These are phyloP conservation scores for Cephalotrichum gorgonifer DNA, from an alignment of 2,329 filamentous ascomycete genomes.

Conservation along the genomic window DNA sequence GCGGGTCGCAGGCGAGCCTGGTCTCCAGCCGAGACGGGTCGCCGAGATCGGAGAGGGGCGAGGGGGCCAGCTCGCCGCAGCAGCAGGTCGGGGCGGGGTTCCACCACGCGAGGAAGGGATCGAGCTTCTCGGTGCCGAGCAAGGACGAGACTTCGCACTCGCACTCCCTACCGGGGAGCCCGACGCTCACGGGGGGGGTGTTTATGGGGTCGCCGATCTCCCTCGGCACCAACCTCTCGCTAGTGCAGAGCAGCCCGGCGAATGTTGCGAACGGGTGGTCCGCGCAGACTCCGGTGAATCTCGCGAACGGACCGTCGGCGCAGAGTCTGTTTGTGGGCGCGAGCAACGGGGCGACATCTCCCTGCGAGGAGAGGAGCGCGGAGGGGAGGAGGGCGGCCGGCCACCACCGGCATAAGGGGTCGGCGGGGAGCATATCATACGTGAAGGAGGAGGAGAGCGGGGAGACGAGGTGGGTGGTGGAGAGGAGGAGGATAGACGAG, in stretches of 20 bases:
- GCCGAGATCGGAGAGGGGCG: conserved; percentile 37
- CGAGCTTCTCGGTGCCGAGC: conserved; percentile 36
- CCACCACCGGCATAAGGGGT: conserved; percentile 39
- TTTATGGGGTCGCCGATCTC: conserved; percentile 16
- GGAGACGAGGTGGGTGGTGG: conserved; percentile 57
- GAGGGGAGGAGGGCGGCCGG: not conserved
- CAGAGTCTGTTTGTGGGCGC: not conserved
- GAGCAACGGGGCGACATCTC: not conserved
- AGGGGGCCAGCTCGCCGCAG: conserved; percentile 32
- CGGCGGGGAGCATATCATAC: conserved; percentile 62
- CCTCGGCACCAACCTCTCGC: not conserved
- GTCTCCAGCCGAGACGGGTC: conserved; percentile 42
- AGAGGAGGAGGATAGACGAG: conserved; percentile 55
- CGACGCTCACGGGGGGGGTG: conserved; percentile 35
- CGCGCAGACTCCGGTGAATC: not conserved
- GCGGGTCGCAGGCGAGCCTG: conserved; percentile 67
- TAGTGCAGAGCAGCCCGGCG: not conserved
- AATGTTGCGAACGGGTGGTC: not conserved
- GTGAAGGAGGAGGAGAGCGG: conserved; percentile 51
- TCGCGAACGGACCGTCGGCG: not conserved
- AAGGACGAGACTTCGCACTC: conserved; percentile 34
- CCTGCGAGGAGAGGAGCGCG: conserved; percentile 2
- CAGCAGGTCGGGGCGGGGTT: conserved; percentile 6
- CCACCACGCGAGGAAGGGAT: conserved; percentile 35
- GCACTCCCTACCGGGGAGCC: conserved; percentile 34